Evolutionary conservation across 225 moss, liverwort and hornwort species (phyloP), one percentile per base, ranked within the genome.

Genomic region (Bryum argenteum): DNA sequence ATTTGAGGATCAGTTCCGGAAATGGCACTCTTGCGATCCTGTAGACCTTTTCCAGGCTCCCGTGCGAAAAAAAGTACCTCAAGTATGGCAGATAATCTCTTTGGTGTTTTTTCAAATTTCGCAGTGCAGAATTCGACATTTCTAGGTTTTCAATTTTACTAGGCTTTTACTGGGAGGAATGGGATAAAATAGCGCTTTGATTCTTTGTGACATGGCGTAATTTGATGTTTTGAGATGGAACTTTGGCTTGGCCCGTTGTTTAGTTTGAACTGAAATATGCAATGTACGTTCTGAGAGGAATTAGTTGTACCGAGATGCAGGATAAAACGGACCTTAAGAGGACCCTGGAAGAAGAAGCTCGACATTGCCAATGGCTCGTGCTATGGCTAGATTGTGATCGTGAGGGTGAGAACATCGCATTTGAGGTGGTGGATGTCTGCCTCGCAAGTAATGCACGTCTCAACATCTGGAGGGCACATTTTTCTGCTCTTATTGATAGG

Each of bases 381-480:
- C 81, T 98, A 60, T 98, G 97, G 97, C 75, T 98, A 58, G 97
- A 98, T 84, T 98, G 97, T 82, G 97, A 98, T 87, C 90, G 97
- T 63, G 97, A 98, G 87, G 97, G 97, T 81, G 97, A 98, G 76
- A 98, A 98, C 78, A 98, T 98, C 47, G 97, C 97, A 40, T 94
- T 83, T 58, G 94, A 98, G 83, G 97, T 94, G 67, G 71, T 98
- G 72, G 91, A 94, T 67, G 97, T 98, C 53, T 98, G 97, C 82
- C 75, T 62, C 61, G 65, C 85, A 54, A 92, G 89, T 69, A 98
- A 98, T 70, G 66, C 88, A 39, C 92, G 89, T 62, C 85, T 98
- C 58, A 92, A 94, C 58, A 85, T 98, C 66, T 98, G 97, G 97
- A 85, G 97, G 76, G 97, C 97, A 54, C 97, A 85, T 85, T 98